Evolutionary conservation across 1,284 basidiomycete genomes (phyloP), one percentile per base, ranked within the genome.

Genomic region (Amylostereum chailletii): DNA sequence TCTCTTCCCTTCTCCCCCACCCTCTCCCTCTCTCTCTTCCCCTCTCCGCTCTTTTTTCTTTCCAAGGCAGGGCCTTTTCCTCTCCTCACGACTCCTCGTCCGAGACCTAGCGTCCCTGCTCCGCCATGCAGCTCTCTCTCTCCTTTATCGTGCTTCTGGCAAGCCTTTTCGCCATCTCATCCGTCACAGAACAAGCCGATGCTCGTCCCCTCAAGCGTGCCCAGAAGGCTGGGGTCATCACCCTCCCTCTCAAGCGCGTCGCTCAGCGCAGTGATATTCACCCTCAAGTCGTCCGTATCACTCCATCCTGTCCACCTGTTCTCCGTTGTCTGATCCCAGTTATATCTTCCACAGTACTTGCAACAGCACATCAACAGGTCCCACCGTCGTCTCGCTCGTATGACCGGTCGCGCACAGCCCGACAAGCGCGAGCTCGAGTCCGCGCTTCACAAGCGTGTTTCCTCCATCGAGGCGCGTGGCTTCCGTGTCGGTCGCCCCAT

Each of bases 321-420:
- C 27, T 42, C 42, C 29, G 44, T 27, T 42, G 32, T 47, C 26
- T 34, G 19, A 41, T 48, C 19, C 34, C 19, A 19, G 19, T 19
- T 50, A 31, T 5, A 4, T 36, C 7, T 40, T 36, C 30, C 19
- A 36, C 58, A 89, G 86, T 64, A 75, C 49, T 65, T 83, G 42
- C 86, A 88, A 63, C 86, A 84, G 65, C 73, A 83, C 58, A 76
- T 85, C 54, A 89, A 88, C 65, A 77, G 78, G 47, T 72, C 76
- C 49, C 68, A 77, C 51, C 76, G 72, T 51, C 83, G 87, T 50
- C 70, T 81, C 50, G 84, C 86, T 3, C 80, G 74, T 49, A 85
- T 90, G 79, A 78, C 76, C 5, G 79, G 83, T 19, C 75, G 75
- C 42, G 65, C 67, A 10, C 70, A 62, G 6, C 82, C 81, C 2